Evolutionary conservation across 129 eudicot genomes (phyloP).

Genomic region (Helichrysum umbraculigerum): DNA sequence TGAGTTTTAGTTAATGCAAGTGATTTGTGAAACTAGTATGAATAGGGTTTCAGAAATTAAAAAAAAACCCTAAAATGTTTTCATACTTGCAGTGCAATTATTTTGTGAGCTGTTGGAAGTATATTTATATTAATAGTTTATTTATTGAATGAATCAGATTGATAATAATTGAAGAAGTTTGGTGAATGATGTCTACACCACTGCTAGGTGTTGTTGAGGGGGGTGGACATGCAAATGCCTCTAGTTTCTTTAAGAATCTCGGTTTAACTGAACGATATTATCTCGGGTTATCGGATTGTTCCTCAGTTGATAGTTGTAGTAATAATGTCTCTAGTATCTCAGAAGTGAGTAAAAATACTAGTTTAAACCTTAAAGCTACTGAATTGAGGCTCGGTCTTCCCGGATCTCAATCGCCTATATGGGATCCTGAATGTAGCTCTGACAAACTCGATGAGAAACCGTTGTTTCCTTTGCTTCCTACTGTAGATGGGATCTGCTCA

Average conservation of each 20-base stretch:
- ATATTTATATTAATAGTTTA: constrained; percentile 10
- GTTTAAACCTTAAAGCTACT: constrained; percentile 63
- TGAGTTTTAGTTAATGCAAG: background rate
- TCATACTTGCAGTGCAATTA: background rate
- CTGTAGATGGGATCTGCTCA: constrained; percentile 50
- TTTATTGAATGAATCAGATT: constrained; percentile 31
- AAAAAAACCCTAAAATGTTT: no score
- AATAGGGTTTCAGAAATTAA: background rate
- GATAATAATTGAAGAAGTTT: constrained; percentile 2
- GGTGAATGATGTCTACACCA: constrained; percentile 65
- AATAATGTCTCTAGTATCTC: constrained; percentile 42
- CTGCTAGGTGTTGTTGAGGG: constrained; percentile 61
- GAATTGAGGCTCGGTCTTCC: constrained; percentile 87
- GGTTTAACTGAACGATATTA: constrained; percentile 54
- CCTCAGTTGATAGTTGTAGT: constrained; percentile 71
- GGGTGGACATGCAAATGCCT: constrained; percentile 36
- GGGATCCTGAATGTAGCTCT: constrained; percentile 41
- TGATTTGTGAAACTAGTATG: background rate
- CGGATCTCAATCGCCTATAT: constrained; percentile 69
- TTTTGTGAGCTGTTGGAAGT: background rate
- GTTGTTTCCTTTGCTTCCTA: constrained; percentile 67
- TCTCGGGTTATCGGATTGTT: constrained; percentile 70
- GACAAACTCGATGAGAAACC: constrained; percentile 64
- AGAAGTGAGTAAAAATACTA: constrained; percentile 45
- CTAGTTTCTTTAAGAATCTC: constrained; percentile 36